phyloP scores from a whole-genome alignment of 768 basidiomycete genomes.

The Pulveroboletus sp. region DNA sequence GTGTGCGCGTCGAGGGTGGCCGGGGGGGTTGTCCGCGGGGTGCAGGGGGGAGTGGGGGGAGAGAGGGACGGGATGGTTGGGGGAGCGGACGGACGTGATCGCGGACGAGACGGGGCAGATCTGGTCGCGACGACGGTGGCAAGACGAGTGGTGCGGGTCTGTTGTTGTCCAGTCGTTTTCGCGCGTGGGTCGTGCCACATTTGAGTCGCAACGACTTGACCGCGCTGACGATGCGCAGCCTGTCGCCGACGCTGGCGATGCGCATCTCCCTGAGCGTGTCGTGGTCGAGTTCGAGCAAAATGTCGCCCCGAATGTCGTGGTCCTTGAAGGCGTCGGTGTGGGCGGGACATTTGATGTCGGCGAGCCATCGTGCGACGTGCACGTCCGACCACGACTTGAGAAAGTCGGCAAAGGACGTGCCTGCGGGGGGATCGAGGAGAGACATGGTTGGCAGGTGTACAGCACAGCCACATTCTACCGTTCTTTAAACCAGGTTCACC shows the following conservation, averaged over 20 bases:
- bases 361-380: constrained; percentile 76
- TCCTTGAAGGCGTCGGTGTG: constrained; percentile 69
- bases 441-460: constrained; percentile 39
- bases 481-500: neutral
- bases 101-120: constrained; percentile 72
- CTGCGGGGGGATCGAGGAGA: constrained; percentile 58
- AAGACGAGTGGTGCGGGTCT: constrained; percentile 85
- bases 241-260: constrained; percentile 84
- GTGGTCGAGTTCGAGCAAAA: constrained; percentile 91
- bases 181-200: constrained; percentile 33
- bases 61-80: constrained; percentile 41
- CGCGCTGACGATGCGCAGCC: constrained; percentile 81
- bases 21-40: too few species aligned
- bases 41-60: constrained; percentile 54
- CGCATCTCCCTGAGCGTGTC: constrained; percentile 87
- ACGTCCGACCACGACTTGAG: constrained; percentile 69
- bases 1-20: too few species aligned
- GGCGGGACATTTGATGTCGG: constrained; percentile 68
- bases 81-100: constrained; percentile 40
- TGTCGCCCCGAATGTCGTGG: constrained; percentile 91
- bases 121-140: constrained; percentile 47
- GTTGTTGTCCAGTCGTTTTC: constrained; percentile 53
- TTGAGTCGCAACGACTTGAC: constrained; percentile 75
- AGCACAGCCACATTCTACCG: neutral
- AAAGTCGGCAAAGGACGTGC: constrained; percentile 58